Base-by-base conservation (phyloP, 2,329 filamentous ascomycete species). In the Elsinoe arachidis region DNA sequence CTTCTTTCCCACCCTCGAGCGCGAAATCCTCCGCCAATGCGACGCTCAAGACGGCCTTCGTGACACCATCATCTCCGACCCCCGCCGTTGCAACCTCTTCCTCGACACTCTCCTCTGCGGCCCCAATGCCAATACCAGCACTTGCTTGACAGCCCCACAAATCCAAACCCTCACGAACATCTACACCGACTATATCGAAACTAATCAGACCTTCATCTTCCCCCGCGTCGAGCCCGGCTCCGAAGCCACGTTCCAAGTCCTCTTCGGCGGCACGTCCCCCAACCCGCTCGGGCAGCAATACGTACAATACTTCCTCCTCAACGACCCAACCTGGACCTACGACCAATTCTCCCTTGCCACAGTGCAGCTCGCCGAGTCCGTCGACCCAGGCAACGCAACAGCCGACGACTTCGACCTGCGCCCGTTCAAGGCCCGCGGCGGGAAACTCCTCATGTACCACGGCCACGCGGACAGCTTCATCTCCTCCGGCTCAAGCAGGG, bases 31-130 rank as follows among this genome's bases (percentile, higher is more conserved):
- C 2, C 66, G 64, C n/a, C 78, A 81, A 63, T 81, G 79, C 61
- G 79, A 82, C 60, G 64, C 55, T 1, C 66, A 74, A 21, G 79
- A 81, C 59, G 78, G 78, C 1, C 66, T 78, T 0, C 61, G 66
- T 1, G 79, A 82, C 58, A 73, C 71, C 14, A 79, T 81, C 58
- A 70, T 82, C 41, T 76, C 74, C 54, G 69, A 74, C 21, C 76
- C 79, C 0, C 65, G 68, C 5, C 66, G 68, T 7, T 82, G 79
- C 63, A 63, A 71, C 55, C 72, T 80, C 44, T 69, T 74, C 56
- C 73, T 70, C n/a, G 68, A 71, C 14, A 62, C 66, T 1, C 66
- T 78, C 1, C 68, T 71, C 15, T 78, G 77, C 61, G 62, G 62
- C 0, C 58, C 55, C 39, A 64, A 67, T 33, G 30, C 54, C 14